Conservation (phyloP, 371 early-diverging fungal genomes). For the Mortierella sp. region DNA sequence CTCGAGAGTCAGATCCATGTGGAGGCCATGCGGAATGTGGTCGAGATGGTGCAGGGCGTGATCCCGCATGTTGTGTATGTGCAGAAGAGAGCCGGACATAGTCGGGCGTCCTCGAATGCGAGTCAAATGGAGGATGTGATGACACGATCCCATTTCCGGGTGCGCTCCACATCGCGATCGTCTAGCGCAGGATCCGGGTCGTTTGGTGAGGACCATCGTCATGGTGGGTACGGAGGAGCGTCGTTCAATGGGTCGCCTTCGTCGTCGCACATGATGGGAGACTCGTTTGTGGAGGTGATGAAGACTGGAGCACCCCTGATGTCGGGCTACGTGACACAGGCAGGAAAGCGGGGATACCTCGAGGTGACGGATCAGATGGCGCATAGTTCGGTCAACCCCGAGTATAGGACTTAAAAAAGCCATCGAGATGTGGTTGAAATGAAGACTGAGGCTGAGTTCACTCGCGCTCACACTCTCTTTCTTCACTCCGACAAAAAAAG, state of each 20-base stretch:
- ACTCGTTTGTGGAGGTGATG: slow-evolving; percentile 50
- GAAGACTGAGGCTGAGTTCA: neutral
- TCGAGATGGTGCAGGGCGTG: slow-evolving; percentile 47
- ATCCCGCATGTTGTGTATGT: slow-evolving; percentile 49
- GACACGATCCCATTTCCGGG: slow-evolving; percentile 38
- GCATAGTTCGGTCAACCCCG: slow-evolving; percentile 38
- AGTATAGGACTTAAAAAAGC: slow-evolving; percentile 12
- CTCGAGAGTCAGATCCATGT: slow-evolving; percentile 59
- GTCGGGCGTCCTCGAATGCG: slow-evolving; percentile 31
- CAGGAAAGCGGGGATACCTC: slow-evolving; percentile 52
- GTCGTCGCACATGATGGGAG: slow-evolving; percentile 33
- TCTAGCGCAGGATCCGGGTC: slow-evolving; percentile 23
- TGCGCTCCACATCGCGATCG: slow-evolving; percentile 31
- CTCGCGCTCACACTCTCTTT: neutral
- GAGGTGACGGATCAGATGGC: slow-evolving; percentile 48
- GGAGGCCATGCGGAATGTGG: slow-evolving; percentile 46
- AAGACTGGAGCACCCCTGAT: slow-evolving; percentile 19
- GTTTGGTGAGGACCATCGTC: slow-evolving; percentile 1
- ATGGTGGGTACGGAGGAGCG: neutral
- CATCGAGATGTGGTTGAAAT: neutral
- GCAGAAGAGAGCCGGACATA: slow-evolving; percentile 38
- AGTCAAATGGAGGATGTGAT: slow-evolving; percentile 19
- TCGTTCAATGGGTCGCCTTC: slow-evolving; percentile 7
- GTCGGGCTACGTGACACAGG: slow-evolving; percentile 54
- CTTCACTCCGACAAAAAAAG: neutral